These are phyloP conservation scores for Striga asiatica DNA, from an alignment of 257 asterid species.

Conservation along the genomic window DNA sequence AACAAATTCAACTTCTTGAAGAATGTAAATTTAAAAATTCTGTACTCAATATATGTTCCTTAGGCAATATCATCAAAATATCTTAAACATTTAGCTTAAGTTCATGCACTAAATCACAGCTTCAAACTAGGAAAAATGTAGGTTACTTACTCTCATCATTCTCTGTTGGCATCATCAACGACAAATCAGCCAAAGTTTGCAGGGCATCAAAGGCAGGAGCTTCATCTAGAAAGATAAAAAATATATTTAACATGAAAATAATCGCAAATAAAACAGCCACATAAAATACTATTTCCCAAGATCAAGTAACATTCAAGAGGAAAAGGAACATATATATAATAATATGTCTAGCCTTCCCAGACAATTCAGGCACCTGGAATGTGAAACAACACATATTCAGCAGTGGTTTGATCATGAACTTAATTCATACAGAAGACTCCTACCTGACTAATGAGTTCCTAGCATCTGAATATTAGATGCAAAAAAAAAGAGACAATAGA, in stretches of 20 bases:
- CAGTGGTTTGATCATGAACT: constrained; percentile 1
- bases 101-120: constrained; percentile 9
- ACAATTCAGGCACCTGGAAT: constrained; percentile 6
- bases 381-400: constrained; percentile 11
- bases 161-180: constrained; percentile 71
- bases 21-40: not conserved
- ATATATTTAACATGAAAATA: constrained; percentile 7
- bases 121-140: constrained; percentile 11
- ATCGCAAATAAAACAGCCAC: constrained; percentile 13
- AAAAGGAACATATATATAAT: not conserved
- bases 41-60: not conserved
- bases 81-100: constrained; percentile 1
- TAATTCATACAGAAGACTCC: not conserved
- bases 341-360: not conserved
- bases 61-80: constrained; percentile 1
- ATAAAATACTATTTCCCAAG: not conserved
- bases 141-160: constrained; percentile 56
- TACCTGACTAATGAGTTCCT: not conserved
- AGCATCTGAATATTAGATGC: not conserved
- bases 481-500: not conserved
- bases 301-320: constrained; percentile 7
- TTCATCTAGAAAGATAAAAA: constrained; percentile 46
- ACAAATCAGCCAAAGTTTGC: constrained; percentile 79
- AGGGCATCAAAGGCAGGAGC: constrained; percentile 66
- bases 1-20: constrained; percentile 1